phyloP scores from a whole-genome alignment of 2,329 filamentous ascomycete species.

The Neodidymelliopsis sp. region DNA sequence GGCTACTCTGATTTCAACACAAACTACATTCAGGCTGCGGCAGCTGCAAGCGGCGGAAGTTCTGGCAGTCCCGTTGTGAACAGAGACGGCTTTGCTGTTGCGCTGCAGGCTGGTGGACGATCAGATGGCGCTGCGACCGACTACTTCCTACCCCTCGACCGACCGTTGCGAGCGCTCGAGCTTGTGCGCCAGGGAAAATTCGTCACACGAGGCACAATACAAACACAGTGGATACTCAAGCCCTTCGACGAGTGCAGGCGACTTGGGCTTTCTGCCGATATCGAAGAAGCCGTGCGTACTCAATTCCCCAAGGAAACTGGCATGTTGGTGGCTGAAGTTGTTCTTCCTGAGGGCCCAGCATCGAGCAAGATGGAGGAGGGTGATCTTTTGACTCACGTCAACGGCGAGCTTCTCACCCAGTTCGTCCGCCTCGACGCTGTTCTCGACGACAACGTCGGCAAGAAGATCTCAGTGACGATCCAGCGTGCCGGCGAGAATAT shows the following conservation, averaged over 20 bases:
- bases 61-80: constrained; percentile 99
- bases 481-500: constrained; percentile 89
- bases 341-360: constrained; percentile 88
- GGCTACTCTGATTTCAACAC: constrained; percentile 98
- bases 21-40: constrained; percentile 97
- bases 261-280: constrained; percentile 81
- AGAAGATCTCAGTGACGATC: constrained; percentile 79
- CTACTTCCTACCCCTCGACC: constrained; percentile 94
- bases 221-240: constrained; percentile 96
- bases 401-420: constrained; percentile 89
- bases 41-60: constrained; percentile 93
- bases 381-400: constrained; percentile 91
- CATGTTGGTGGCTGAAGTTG: constrained; percentile 95
- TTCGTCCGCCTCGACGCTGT: constrained; percentile 93
- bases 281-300: constrained; percentile 84
- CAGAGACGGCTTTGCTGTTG: constrained; percentile 89
- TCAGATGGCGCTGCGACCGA: constrained; percentile 96
- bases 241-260: constrained; percentile 96
- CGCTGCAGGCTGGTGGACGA: constrained; percentile 90
- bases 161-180: constrained; percentile 83
- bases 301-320: constrained; percentile 92
- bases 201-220: constrained; percentile 93
- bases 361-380: constrained; percentile 90
- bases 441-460: constrained; percentile 83
- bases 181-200: constrained; percentile 79